Percentiles rank a stretch among this genome's conserved stretches.
Conservation (phyloP, 176 grass and related monocot genomes). For the Oropetium thomaeum region DNA sequence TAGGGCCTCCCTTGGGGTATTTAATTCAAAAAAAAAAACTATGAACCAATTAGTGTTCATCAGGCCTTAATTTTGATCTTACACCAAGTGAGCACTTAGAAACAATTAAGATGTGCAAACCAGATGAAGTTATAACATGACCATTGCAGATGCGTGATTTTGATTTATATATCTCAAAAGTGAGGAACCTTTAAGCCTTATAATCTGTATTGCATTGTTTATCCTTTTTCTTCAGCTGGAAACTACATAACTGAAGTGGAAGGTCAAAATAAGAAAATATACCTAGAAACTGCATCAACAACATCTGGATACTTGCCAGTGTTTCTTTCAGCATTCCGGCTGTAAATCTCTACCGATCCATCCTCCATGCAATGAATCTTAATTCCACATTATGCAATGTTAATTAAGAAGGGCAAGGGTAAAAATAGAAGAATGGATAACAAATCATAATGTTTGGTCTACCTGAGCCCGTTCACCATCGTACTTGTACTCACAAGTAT, state of each 20-base stretch:
- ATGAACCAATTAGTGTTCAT: no score
- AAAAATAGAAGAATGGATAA: slow-evolving; percentile 23
- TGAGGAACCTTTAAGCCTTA: neutral
- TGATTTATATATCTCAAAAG: neutral
- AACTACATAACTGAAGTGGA: neutral
- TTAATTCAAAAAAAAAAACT: no score
- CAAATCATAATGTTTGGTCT: slow-evolving; percentile 13
- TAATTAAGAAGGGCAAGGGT: slow-evolving; percentile 10
- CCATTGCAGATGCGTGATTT: neutral
- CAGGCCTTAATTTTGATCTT: neutral
- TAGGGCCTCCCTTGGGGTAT: no score
- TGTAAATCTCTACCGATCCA: slow-evolving; percentile 94
- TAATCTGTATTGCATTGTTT: neutral
- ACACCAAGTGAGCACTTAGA: neutral
- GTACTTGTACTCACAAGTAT: slow-evolving; percentile 99
- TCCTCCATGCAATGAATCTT: slow-evolving; percentile 99
- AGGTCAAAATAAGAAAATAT: slow-evolving; percentile 25
- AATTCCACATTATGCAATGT: slow-evolving; percentile 32
- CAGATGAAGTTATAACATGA: neutral
- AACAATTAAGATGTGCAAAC: neutral
- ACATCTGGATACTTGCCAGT: slow-evolving; percentile 99
- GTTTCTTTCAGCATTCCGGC: slow-evolving; percentile 96
- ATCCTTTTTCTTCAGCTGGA: neutral
- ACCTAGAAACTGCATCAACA: slow-evolving; percentile 84
- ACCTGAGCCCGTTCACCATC: slow-evolving; percentile 99